Evolutionary conservation across 495 filamentous ascomycete species (phyloP).

Genomic region (Penicillium alfredii): DNA sequence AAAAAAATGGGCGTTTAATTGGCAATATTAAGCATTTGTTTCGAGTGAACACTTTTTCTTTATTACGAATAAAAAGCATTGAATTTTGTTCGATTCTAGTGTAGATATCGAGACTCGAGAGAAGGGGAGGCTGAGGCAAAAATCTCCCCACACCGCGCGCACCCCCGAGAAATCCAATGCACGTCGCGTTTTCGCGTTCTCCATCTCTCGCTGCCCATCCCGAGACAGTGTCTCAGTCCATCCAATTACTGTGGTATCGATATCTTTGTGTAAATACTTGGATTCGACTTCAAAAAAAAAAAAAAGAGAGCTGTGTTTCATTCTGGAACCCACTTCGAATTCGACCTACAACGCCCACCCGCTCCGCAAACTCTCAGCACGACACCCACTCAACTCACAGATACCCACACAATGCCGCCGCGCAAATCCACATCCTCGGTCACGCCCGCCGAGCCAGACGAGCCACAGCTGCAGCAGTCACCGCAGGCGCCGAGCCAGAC

Average conservation of each 20-base stretch:
- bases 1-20: conserved; percentile 33
- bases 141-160: conserved; percentile 14
- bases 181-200: conserved; percentile 26
- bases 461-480: conserved; percentile 11
- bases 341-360: too few relatives aligned
- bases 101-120: too few relatives aligned
- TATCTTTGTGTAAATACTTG: too few relatives aligned
- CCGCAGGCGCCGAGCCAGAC: conserved; percentile 13
- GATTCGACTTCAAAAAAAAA: too few relatives aligned
- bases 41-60: neutral
- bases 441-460: conserved; percentile 24
- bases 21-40: conserved; percentile 11
- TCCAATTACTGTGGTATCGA: too few relatives aligned
- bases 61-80: conserved; percentile 1
- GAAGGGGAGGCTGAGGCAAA: conserved; percentile 2
- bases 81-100: too few relatives aligned
- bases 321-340: too few relatives aligned
- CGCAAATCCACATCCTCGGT: conserved; percentile 35
- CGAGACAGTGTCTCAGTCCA: too few relatives aligned
- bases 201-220: conserved; percentile 7
- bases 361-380: too few relatives aligned
- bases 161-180: conserved; percentile 6
- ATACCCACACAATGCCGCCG: conserved; percentile 23
- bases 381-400: neutral
- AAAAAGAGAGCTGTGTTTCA: too few relatives aligned